Evolutionary conservation across 2,329 filamentous ascomycete species (phyloP), one percentile per base, ranked within the genome.

Genomic region (Aspergillus vadensis): DNA sequence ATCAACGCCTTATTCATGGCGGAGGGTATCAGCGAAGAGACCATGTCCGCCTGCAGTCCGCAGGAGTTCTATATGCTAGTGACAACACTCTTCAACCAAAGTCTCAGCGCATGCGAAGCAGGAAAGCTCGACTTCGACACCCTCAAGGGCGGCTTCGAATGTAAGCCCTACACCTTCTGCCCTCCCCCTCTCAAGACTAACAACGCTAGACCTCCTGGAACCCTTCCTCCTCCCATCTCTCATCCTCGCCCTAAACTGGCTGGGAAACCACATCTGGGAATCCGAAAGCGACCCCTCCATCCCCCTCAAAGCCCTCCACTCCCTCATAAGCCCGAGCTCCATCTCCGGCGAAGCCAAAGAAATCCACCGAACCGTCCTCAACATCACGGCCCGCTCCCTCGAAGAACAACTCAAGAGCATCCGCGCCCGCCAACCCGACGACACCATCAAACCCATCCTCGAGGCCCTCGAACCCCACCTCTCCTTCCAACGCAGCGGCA

Each of bases 51-150:
- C 12, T 88, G 86, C 71, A 85, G 83, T 43, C 86, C 86, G 1
- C 85, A 87, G 56, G 84, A 87, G 43, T 88, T 88, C 63, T 88
- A 88, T 66, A 72, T 85, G 23, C 80, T 88, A 17, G 85, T 88
- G 1, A 81, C 86, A 6, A 88, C 85, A 0, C 74, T 89, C 1
- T 86, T 88, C 62, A 81, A 82, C 59, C 86, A 88, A 69, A 88
- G 83, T 48, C 75, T 88, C 0, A 76, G 81, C 32, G 86, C 85
- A 5, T 85, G 85, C 65, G 82, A 84, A 53, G 76, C 77, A 1
- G 83, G 81, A 15, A 81, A 83, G 32, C 69, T 89, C 19, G 79
- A 82, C 14, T 78, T 86, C 56, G 83, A 87, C 10, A 84, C 83
- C 0, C 76, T 88, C 39, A 86, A 87, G 66, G 82, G 83, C 7